Base-by-base conservation (phyloP, 164 flowering plant species). In the Cinnamomum micranthum region DNA sequence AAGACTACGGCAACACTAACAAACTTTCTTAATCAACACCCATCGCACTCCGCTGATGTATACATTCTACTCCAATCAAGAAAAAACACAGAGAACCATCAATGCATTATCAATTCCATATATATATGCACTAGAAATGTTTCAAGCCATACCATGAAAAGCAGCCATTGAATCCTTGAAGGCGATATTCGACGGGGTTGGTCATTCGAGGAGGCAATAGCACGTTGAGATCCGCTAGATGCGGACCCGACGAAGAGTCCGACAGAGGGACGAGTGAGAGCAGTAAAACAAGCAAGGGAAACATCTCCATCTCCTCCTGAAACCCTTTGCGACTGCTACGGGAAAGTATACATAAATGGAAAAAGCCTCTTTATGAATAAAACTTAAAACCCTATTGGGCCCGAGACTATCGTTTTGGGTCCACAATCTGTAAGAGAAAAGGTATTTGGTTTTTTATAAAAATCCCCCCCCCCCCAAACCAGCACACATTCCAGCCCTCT, bases 91-190 rank as follows among this genome's bases (percentile, higher is more conserved):
- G n/a, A 24, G 51, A 71, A 13, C n/a, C 3, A 22, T 6, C 19
- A 67, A 27, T 27, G 3, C 28, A 1, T 64, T 9, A 13, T 64
- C 27, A 20, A 33, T 20, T 6, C 14, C 7, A 3, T 9, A 67
- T 28, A 67, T 28, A 66, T 66, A 24, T 24, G 41, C 7, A 33
- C 7, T 33, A 0, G 19, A 33, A 64, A 27, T 27, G 28, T 27
- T 27, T 27, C 28, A 27, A 27, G 15, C 6, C 4, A 17, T 68
- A 95, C 98, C 99, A 95, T 75, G 91, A 85, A 80, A 95, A 95
- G 87, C 99, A 95, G 71, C 98, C 98, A 72, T 89, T 97, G 69
- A 89, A 90, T 52, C 92, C 99, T 63, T 85, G 89, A 71, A 95
- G 95, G 67, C 90, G 85, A 59, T 90, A 93, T 84, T 93, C 96